Evolutionary conservation across 352 stramenopile genomes (phyloP).

Genomic region (Phytophthora lateralis): DNA sequence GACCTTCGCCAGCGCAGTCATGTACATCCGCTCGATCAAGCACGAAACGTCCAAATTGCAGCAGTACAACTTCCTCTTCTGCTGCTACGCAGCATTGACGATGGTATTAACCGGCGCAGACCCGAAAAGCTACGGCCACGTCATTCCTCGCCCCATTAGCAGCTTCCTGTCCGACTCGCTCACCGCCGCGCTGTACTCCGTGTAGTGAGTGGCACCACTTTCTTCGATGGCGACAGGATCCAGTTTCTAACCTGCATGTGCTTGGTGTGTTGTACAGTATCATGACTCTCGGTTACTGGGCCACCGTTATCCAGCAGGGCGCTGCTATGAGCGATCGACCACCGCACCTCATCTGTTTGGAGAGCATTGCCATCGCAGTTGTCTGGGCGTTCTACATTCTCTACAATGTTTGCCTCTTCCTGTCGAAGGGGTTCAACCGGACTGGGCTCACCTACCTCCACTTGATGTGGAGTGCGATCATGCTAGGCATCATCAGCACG

Average conservation of each 20-base stretch:
- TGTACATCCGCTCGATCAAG: slow-evolving; percentile 36
- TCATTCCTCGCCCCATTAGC: slow-evolving; percentile 42
- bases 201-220: slow-evolving; percentile 38
- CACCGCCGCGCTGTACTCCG: slow-evolving; percentile 48
- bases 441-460: slow-evolving; percentile 37
- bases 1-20: slow-evolving; percentile 29
- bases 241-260: slow-evolving; percentile 7
- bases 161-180: slow-evolving; percentile 48
- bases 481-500: slow-evolving; percentile 45
- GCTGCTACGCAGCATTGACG: slow-evolving; percentile 42
- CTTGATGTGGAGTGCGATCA: slow-evolving; percentile 37
- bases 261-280: slow-evolving; percentile 29
- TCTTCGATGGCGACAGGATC: neutral
- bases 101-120: slow-evolving; percentile 41
- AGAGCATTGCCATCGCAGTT: slow-evolving; percentile 31
- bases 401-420: slow-evolving; percentile 39
- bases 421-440: slow-evolving; percentile 46
- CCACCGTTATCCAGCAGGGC: slow-evolving; percentile 40
- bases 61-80: slow-evolving; percentile 46
- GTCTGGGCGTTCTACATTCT: slow-evolving; percentile 50
- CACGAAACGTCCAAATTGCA: slow-evolving; percentile 41
- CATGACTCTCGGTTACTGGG: slow-evolving; percentile 44
- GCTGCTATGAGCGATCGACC: slow-evolving; percentile 27
- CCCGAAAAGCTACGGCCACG: slow-evolving; percentile 43
- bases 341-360: slow-evolving; percentile 33